These are phyloP conservation scores for Volvox carteri DNA, from an alignment of 163 green algal genomes.

Conservation along the genomic window DNA sequence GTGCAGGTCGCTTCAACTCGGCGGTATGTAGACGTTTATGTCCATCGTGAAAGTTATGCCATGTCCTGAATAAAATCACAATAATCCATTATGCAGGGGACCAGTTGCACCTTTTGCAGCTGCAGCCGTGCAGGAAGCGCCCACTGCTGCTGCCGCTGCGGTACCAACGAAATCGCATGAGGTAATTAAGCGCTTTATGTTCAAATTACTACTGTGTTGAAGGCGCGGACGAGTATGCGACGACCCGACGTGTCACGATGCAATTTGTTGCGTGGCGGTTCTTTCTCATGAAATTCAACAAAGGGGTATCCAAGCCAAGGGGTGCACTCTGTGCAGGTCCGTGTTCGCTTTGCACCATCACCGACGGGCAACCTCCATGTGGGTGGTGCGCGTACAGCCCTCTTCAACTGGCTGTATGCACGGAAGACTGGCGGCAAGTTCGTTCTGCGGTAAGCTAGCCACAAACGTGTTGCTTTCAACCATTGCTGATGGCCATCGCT, in stretches of 20 bases:
- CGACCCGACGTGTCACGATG: no score
- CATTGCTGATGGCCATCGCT: no score
- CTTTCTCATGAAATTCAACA: no score
- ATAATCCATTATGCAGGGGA: constrained; percentile 12
- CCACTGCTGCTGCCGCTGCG: not conserved
- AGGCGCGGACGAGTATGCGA: no score
- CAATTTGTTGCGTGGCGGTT: no score
- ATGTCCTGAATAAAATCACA: not conserved
- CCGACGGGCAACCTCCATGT: constrained; percentile 98
- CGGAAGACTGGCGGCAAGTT: constrained; percentile 92
- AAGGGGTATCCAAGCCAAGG: no score
- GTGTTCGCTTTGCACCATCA: constrained; percentile 97
- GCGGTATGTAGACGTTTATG: not conserved
- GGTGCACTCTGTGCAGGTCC: constrained; percentile 64
- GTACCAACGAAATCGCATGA: not conserved
- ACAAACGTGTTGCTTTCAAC: no score
- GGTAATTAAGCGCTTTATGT: not conserved
- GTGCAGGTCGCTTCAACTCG: constrained; percentile 13
- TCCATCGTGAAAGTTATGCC: not conserved
- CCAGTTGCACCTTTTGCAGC: not conserved
- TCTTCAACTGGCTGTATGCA: constrained; percentile 99
- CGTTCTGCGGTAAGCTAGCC: constrained; percentile 85
- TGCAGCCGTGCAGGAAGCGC: constrained; percentile 39
- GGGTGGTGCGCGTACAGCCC: constrained; percentile 95
- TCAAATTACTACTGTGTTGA: not conserved